Conservation (phyloP, 2,329 filamentous ascomycete genomes). For the Trichoderma brevicompactum region DNA sequence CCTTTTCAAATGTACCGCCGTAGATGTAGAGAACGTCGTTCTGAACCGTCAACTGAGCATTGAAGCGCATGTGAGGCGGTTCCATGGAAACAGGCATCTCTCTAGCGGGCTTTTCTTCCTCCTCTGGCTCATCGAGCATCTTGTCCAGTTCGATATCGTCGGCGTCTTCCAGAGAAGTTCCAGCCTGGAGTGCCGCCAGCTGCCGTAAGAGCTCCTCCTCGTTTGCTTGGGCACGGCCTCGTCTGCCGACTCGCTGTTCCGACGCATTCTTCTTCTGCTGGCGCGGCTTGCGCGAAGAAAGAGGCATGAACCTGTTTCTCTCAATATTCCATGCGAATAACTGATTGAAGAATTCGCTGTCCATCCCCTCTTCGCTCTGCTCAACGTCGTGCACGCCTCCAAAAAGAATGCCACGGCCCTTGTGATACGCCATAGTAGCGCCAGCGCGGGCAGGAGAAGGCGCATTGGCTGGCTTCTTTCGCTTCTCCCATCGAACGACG, state of each 20-base stretch:
- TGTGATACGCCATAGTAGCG: constrained; percentile 92
- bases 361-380: constrained; percentile 89
- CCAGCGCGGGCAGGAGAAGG: constrained; percentile 84
- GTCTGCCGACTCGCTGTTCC: constrained; percentile 61
- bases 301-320: constrained; percentile 89
- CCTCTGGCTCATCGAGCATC: constrained; percentile 56
- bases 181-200: constrained; percentile 81
- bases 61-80: constrained; percentile 88
- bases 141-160: constrained; percentile 56
- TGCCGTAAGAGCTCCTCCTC: constrained; percentile 90
- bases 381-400: constrained; percentile 94
- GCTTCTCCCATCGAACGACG: constrained; percentile 83
- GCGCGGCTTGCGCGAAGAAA: constrained; percentile 75
- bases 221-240: constrained; percentile 82
- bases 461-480: constrained; percentile 89
- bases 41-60: constrained; percentile 86
- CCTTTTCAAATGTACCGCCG: constrained; percentile 93
- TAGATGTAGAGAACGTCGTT: constrained; percentile 93
- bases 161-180: constrained; percentile 62
- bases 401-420: constrained; percentile 89
- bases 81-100: constrained; percentile 74
- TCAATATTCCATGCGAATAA: constrained; percentile 95
- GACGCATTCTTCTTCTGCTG: constrained; percentile 59
- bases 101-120: constrained; percentile 62
- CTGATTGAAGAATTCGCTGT: constrained; percentile 95